Conservation (phyloP, 345 rosid genomes). For the Mangifera indica region DNA sequence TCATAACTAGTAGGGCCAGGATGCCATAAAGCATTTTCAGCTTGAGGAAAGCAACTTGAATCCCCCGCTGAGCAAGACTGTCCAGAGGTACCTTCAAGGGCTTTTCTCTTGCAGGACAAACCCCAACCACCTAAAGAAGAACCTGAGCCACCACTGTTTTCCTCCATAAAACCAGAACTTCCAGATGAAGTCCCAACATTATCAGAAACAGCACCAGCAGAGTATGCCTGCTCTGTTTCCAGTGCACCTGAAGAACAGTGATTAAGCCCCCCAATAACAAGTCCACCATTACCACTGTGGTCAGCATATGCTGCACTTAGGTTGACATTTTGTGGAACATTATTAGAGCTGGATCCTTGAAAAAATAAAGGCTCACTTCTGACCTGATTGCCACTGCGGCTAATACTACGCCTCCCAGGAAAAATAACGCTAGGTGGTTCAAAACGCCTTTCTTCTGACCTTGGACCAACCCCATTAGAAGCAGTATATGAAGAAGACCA, state of each 20-base stretch:
- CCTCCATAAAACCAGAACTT: constrained; percentile 56
- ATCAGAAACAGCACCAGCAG: constrained; percentile 28
- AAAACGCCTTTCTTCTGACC: constrained; percentile 50
- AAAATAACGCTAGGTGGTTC: constrained; percentile 35
- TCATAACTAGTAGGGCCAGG: constrained; percentile 37
- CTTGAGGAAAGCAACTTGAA: constrained; percentile 49
- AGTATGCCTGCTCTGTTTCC: constrained; percentile 33
- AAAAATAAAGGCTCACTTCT: constrained; percentile 44
- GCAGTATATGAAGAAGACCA: constrained; percentile 39
- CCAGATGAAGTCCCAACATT: constrained; percentile 56
- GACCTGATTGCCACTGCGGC: constrained; percentile 38
- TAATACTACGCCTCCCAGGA: constrained; percentile 33
- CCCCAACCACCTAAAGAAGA: constrained; percentile 70
- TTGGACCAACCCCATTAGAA: constrained; percentile 36
- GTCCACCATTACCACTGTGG: constrained; percentile 33
- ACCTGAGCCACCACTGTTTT: constrained; percentile 49
- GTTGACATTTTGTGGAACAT: constrained; percentile 35
- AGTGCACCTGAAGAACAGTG: constrained; percentile 25
- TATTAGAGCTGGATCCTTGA: constrained; percentile 54
- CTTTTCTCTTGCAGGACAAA: constrained; percentile 84
- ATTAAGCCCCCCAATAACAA: constrained; percentile 28
- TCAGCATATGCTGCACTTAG: constrained; percentile 39
- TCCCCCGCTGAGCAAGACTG: constrained; percentile 53
- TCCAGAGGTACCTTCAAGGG: constrained; percentile 77
- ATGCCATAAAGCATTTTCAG: constrained; percentile 45